These are phyloP conservation scores for Hericium rajendrae DNA, from an alignment of 768 basidiomycete genomes.

Conservation along the genomic window DNA sequence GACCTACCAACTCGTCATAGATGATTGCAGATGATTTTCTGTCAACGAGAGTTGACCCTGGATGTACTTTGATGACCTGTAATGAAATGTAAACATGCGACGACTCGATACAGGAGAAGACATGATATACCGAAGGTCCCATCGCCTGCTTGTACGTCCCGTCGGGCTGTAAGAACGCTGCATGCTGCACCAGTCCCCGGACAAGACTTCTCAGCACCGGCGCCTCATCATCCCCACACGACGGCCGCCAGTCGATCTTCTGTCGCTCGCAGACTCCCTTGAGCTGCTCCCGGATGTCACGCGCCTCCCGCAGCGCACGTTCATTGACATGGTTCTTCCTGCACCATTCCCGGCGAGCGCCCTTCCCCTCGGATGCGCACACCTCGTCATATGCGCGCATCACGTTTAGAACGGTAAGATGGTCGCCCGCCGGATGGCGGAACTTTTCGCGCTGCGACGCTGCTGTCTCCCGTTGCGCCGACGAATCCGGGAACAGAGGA, in stretches of 20 bases:
- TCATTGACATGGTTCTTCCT: slow-evolving; percentile 74
- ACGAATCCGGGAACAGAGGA: slow-evolving; percentile 70
- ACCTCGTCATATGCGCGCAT: slow-evolving; percentile 73
- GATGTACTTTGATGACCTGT: slow-evolving; percentile 81
- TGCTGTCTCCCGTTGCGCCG: slow-evolving; percentile 65
- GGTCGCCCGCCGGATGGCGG: slow-evolving; percentile 79
- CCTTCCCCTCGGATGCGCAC: slow-evolving; percentile 35
- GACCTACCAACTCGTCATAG: slow-evolving; percentile 84
- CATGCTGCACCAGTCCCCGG: slow-evolving; percentile 71
- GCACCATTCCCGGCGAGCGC: slow-evolving; percentile 67
- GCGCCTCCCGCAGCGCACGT: slow-evolving; percentile 68
- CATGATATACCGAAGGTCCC: slow-evolving; percentile 49
- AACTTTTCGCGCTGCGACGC: slow-evolving; percentile 69
- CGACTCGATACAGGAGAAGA: neutral
- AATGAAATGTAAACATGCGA: slow-evolving; percentile 1
- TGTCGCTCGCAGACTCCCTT: slow-evolving; percentile 49
- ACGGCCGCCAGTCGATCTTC: slow-evolving; percentile 47
- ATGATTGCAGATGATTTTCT: slow-evolving; percentile 83
- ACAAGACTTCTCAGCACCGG: slow-evolving; percentile 63
- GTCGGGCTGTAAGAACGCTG: slow-evolving; percentile 77
- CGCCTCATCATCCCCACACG: slow-evolving; percentile 57
- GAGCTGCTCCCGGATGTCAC: slow-evolving; percentile 75
- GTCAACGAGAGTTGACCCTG: slow-evolving; percentile 70
- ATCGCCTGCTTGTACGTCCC: slow-evolving; percentile 79
- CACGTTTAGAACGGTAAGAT: slow-evolving; percentile 83